Evolutionary conservation across 148 eudicot species (phyloP), one percentile per base, ranked within the genome.

Genomic region (Rhododendron simsii): DNA sequence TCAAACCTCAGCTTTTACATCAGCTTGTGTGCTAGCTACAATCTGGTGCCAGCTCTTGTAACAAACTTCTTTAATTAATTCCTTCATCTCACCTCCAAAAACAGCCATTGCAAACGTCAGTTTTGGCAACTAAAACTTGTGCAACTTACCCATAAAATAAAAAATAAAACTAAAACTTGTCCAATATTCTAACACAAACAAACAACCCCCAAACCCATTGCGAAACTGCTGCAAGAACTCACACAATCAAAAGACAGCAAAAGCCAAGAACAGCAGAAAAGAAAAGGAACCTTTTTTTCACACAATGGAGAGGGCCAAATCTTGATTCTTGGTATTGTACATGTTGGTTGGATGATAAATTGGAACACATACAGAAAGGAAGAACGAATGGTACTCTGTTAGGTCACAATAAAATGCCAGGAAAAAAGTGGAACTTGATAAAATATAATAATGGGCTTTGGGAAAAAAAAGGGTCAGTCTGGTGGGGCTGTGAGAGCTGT

Each of bases 61-160:
- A 90, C 89, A 67, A 85, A 86, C 84, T 48, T 33, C 85, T 84
- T 77, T 41, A 63, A 81, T 65, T 84, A 63, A 81, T 65, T 81
- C 80, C 83, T 57, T 84, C 74, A 87, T 88, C 67, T 53, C 65
- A 85, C 84, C 76, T 84, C 53, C 50, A 82, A 83, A 88, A 48
- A 35, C 53, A 73, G 63, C 82, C 71, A 82, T 81, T 88, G 87
- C 85, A 67, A 86, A 89, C 88, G 91, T 90, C 92, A 90, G 88
- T 33, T 90, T 89, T 63, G 28, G 85, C 82, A 73, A 89, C 82
- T 50, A 30, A 81, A 84, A 57, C 7, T 78, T 81, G 85, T 85
- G 84, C 65, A 20, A 59, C 44, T 41, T 41, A 0, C 44, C 44
- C 7, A 0, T 0, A 41, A 41, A 41, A 30, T 30, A 30, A 41